Percentiles rank a stretch among this genome's conserved stretches.
phyloP scores from a whole-genome alignment of 2,329 filamentous ascomycete species.

The Fusarium sp. region DNA sequence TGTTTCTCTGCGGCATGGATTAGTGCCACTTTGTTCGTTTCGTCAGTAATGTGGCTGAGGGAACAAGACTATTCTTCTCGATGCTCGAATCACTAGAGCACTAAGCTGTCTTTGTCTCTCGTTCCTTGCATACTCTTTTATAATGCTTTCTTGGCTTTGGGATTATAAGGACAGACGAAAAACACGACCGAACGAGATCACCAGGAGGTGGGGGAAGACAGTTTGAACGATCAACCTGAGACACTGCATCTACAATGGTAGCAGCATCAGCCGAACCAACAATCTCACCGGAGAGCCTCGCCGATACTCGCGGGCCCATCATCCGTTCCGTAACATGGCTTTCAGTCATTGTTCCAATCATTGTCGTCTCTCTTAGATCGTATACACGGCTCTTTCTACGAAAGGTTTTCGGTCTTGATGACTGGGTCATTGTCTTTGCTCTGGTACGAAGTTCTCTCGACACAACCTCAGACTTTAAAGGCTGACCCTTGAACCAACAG shows the following conservation, averaged over 20 bases:
- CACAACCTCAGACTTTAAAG: background rate
- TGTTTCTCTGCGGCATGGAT: background rate
- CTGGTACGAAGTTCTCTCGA: background rate
- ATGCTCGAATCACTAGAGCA: background rate
- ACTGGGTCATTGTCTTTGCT: conserved; percentile 28
- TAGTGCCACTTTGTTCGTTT: background rate
- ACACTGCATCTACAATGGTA: conserved; percentile 7
- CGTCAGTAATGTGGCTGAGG: background rate
- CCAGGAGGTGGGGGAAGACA: background rate
- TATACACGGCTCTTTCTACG: conserved; percentile 27
- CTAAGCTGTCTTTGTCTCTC: background rate
- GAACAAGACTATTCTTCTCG: background rate
- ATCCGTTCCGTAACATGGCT: conserved; percentile 31
- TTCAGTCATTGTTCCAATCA: conserved; percentile 13
- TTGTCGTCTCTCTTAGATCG: conserved; percentile 16
- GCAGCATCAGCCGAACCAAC: background rate
- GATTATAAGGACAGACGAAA: conserved; percentile 7
- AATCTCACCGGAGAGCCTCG: conserved; percentile 23
- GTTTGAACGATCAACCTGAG: background rate
- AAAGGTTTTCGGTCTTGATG: conserved; percentile 33
- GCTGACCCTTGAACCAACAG: conserved; percentile 7
- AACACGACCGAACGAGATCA: background rate
- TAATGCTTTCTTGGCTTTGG: background rate
- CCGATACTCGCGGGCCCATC: conserved; percentile 15
- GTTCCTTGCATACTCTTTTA: background rate